Percentiles rank a stretch among this genome's conserved stretches.
Evolutionary conservation across 371 early-diverging fungal species (phyloP).

Genomic region (Quaeritorhiza haematococci): DNA sequence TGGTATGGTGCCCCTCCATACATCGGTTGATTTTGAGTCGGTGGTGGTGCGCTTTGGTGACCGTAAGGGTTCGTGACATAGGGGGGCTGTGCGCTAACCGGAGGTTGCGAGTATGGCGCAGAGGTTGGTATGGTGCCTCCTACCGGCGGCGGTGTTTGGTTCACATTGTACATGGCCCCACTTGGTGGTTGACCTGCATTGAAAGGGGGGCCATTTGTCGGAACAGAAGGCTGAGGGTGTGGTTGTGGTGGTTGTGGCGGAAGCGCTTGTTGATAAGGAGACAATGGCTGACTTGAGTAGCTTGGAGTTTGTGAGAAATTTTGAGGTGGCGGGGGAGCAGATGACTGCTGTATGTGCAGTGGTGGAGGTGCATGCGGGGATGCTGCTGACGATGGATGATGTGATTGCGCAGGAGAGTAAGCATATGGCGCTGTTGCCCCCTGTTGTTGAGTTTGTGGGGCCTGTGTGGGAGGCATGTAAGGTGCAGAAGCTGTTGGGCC

Average conservation of each 20-base stretch:
- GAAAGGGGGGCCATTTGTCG: neutral
- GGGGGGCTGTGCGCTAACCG: too few species aligned
- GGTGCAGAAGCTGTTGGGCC: neutral
- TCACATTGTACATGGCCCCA: too few species aligned
- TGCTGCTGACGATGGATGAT: slow-evolving; percentile 13
- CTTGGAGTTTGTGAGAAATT: too few species aligned
- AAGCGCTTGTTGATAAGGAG: neutral
- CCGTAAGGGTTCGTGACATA: too few species aligned
- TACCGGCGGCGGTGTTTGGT: too few species aligned
- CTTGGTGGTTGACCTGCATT: too few species aligned
- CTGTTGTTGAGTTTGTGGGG: slow-evolving; percentile 8
- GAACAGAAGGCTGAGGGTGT: neutral
- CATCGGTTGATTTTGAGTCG: too few species aligned
- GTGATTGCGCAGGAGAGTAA: slow-evolving; percentile 8
- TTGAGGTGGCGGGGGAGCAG: neutral
- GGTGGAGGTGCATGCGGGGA: neutral
- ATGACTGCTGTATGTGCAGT: neutral
- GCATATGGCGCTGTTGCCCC: slow-evolving; percentile 5
- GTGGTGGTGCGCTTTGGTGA: too few species aligned
- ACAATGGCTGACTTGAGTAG: too few species aligned
- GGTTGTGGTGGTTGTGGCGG: neutral
- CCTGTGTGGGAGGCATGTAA: slow-evolving; percentile 8
- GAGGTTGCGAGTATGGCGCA: too few species aligned
- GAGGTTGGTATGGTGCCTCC: too few species aligned
- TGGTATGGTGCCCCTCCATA: too few species aligned